Evolutionary conservation across 371 early-diverging fungal species (phyloP), one percentile per base, ranked within the genome.

Genomic region (Nematocida sp.): DNA sequence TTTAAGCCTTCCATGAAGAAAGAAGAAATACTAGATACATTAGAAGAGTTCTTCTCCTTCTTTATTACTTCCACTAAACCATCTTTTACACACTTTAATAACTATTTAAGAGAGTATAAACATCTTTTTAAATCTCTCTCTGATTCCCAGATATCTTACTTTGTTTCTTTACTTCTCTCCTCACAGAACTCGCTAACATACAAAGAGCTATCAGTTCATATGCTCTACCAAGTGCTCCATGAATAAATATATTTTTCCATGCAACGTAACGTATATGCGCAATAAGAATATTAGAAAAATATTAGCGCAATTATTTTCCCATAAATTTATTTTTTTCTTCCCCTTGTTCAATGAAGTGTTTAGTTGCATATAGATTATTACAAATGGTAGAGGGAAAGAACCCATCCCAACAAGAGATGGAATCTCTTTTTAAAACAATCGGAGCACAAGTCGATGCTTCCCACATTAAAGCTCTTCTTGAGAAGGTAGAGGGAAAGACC

Each of bases 301-400:
- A n/a, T n/a, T n/a, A n/a, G n/a, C n/a, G n/a, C n/a, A n/a, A n/a
- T n/a, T n/a, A n/a, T n/a, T n/a, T n/a, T n/a, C n/a, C n/a, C n/a
- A n/a, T n/a, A n/a, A n/a, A n/a, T 66, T 64, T 49, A 49, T 71
- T 71, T 60, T 61, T 48, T 71, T 71, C 28, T 33, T 40, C 51
- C 69, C 69, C 75, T 39, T 55, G 59, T 60, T 33, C 23, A 59
- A 71, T 71, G 75, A 59, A 71, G 47, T 71, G 75, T 50, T 71
- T 71, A 71, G 20, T 71, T 39, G 54, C 75, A 63, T 50, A 71
- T 32, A 49, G 63, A 54, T 49, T 71, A 71, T 7, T 71, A 50
- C 39, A 60, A 20, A 25, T 25, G 30, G 45, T 39, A 13, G 33
- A 9, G 11, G 32, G 69, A 61, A 61, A 35, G 32, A 28, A 32